These are phyloP conservation scores for Phlebopus sp. DNA, from an alignment of 1,284 basidiomycete species.

Conservation along the genomic window DNA sequence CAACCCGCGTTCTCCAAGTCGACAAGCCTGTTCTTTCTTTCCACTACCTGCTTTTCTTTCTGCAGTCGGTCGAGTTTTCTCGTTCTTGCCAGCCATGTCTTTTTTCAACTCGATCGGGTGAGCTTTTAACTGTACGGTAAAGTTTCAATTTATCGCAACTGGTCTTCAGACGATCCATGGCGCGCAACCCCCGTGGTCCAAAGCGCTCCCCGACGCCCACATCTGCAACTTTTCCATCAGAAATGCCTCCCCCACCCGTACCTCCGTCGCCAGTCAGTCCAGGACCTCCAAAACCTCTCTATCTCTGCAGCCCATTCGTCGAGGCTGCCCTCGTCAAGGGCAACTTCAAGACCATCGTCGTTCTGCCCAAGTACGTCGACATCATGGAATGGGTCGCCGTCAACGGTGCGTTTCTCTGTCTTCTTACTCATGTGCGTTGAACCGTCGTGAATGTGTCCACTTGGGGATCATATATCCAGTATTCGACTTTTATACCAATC, in stretches of 20 bases:
- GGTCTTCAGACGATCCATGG: constrained; percentile 61
- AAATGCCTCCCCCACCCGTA: constrained; percentile 40
- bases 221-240: constrained; percentile 51
- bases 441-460: background rate
- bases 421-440: background rate
- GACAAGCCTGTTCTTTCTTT: too few species aligned
- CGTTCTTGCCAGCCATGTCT: constrained; percentile 49
- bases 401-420: constrained; percentile 63
- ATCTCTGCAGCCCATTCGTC: constrained; percentile 93
- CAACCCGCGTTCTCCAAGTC: too few species aligned
- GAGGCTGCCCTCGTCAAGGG: constrained; percentile 97
- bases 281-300: constrained; percentile 63
- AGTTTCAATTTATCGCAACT: constrained; percentile 1
- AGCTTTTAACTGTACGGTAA: constrained; percentile 22
- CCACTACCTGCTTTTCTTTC: too few species aligned
- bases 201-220: constrained; percentile 73
- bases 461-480: constrained; percentile 45
- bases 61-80: too few species aligned
- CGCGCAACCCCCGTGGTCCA: constrained; percentile 57
- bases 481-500: constrained; percentile 94
- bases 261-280: constrained; percentile 40
- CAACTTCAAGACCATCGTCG: constrained; percentile 98
- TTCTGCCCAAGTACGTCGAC: constrained; percentile 95
- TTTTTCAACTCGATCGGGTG: constrained; percentile 79
- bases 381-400: constrained; percentile 99